Percentiles rank a stretch among this genome's conserved stretches.
These are phyloP conservation scores for Calocybe gangraenosa DNA, from an alignment of 768 basidiomycete genomes.

Conservation along the genomic window DNA sequence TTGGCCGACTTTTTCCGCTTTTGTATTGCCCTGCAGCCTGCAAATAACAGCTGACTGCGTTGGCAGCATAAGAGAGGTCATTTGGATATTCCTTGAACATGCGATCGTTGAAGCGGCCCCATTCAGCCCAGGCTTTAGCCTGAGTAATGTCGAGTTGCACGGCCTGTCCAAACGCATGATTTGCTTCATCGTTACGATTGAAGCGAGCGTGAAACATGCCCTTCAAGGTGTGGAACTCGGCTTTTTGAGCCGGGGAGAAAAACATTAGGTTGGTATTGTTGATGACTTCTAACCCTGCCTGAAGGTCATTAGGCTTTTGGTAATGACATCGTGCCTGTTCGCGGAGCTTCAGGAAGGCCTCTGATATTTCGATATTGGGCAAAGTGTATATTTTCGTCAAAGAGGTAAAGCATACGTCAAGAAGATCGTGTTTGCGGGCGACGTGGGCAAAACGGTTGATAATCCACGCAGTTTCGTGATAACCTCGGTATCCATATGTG, in stretches of 20 bases:
- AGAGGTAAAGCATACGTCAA: constrained; percentile 93
- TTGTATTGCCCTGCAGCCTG: constrained; percentile 97
- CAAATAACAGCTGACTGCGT: constrained; percentile 95
- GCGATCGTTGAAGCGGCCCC: constrained; percentile 91
- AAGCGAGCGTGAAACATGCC: constrained; percentile 96
- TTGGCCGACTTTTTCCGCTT: constrained; percentile 85
- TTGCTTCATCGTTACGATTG: constrained; percentile 84
- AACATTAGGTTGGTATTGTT: constrained; percentile 99
- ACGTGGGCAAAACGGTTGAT: constrained; percentile 99
- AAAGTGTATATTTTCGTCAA: constrained; percentile 97
- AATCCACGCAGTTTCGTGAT: constrained; percentile 99
- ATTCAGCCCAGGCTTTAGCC: constrained; percentile 98
- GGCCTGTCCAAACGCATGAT: constrained; percentile 88
- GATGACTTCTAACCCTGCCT: constrained; percentile 95
- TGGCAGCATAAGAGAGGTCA: constrained; percentile 74
- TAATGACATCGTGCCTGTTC: constrained; percentile 99
- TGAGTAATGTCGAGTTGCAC: constrained; percentile 94
- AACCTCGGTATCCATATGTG: constrained; percentile 91
- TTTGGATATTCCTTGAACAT: constrained; percentile 84
- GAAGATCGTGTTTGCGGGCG: constrained; percentile 91
- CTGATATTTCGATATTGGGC: constrained; percentile 99
- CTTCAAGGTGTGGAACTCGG: constrained; percentile 97
- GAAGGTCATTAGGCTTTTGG: constrained; percentile 89
- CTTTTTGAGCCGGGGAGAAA: constrained; percentile 91
- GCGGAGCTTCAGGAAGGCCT: constrained; percentile 96